These are phyloP conservation scores for Lentinula raphanica DNA, from an alignment of 768 basidiomycete genomes.

Conservation along the genomic window DNA sequence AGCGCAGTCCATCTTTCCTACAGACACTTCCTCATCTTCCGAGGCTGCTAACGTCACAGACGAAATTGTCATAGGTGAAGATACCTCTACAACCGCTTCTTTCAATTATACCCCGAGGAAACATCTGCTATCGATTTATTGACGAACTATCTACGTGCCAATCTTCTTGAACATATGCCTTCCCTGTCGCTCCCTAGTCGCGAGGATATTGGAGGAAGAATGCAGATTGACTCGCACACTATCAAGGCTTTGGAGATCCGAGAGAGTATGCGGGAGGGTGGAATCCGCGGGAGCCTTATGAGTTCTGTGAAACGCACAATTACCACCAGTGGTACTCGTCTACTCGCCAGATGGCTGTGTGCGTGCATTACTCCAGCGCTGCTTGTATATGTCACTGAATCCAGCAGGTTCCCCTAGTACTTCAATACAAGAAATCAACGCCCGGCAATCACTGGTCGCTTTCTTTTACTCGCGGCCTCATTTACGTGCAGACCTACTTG, in stretches of 20 bases:
- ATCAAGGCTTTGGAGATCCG: constrained; percentile 85
- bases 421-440: constrained; percentile 63
- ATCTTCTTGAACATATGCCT: constrained; percentile 79
- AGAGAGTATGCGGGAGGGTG: constrained; percentile 69
- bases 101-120: constrained; percentile 39
- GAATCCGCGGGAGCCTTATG: constrained; percentile 66
- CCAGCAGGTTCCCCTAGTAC: constrained; percentile 76
- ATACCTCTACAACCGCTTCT: constrained; percentile 7
- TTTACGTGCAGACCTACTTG: constrained; percentile 59
- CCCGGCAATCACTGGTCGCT: constrained; percentile 72
- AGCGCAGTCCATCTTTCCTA: not conserved
- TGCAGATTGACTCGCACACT: constrained; percentile 88
- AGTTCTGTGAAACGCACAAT: constrained; percentile 72
- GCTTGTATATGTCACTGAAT: constrained; percentile 20
- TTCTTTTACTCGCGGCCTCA: constrained; percentile 59
- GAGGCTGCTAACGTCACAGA: constrained; percentile 11
- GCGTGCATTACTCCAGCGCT: constrained; percentile 31
- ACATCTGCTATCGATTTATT: constrained; percentile 55
- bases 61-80: constrained; percentile 13
- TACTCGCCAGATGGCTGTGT: constrained; percentile 78
- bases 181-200: constrained; percentile 48
- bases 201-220: constrained; percentile 52
- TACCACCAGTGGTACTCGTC: constrained; percentile 72
- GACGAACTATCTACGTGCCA: constrained; percentile 56
- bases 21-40: not conserved